A percentile compares a stretch with the other conserved stretches of the same genome.
Evolutionary conservation across 257 asterid genomes (phyloP).

Genomic region (Fraxinus americana): DNA sequence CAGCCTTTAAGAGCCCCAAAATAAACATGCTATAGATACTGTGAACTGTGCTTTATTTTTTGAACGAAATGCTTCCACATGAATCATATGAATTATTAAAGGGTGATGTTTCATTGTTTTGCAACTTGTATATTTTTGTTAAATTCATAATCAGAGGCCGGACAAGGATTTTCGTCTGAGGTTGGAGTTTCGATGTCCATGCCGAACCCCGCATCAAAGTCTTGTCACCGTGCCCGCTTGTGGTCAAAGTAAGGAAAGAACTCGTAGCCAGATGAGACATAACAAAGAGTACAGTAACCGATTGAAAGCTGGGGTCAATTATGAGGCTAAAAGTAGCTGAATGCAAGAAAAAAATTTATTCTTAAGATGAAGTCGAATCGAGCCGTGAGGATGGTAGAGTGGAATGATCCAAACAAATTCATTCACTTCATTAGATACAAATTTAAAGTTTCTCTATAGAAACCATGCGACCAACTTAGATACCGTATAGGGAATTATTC

Average conservation of each 20-base stretch:
- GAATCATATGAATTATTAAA: not conserved
- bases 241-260: too few relatives aligned
- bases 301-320: conserved; percentile 56
- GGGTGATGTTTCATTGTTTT: not conserved
- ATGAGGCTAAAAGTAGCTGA: conserved; percentile 81
- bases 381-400: conserved; percentile 69
- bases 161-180: conserved; percentile 67
- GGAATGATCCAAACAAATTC: conserved; percentile 13
- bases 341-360: conserved; percentile 77
- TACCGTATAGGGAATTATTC: too few relatives aligned
- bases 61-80: not conserved
- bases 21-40: not conserved
- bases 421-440: too few relatives aligned
- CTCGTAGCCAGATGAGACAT: too few relatives aligned
- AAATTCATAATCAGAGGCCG: conserved; percentile 49
- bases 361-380: conserved; percentile 83
- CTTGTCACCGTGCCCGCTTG: too few relatives aligned
- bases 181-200: conserved; percentile 49
- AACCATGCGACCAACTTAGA: too few relatives aligned
- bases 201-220: too few relatives aligned
- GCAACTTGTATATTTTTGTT: not conserved
- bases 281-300: too few relatives aligned
- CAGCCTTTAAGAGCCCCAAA: not conserved
- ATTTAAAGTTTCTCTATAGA: too few relatives aligned
- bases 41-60: not conserved